A percentile compares a stretch with the other conserved stretches of the same genome.
phyloP scores from a whole-genome alignment of 768 basidiomycete species.

The Russula brevipes region DNA sequence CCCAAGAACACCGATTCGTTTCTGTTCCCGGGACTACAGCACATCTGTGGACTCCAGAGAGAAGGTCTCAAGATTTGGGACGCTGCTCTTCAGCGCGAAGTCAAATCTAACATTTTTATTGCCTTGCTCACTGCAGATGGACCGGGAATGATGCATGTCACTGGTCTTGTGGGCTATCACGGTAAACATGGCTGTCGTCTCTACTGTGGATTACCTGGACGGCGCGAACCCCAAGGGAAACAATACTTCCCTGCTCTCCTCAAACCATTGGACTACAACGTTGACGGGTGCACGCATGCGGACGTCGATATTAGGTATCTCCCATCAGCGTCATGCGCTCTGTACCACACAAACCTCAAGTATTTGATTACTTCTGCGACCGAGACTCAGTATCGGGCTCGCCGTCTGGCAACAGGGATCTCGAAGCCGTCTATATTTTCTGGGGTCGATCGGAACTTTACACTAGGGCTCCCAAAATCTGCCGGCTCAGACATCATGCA shows the following conservation, averaged over 20 bases:
- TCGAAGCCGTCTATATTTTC: no score
- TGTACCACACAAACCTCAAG: no score
- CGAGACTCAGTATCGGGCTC: no score
- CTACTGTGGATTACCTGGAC: conserved; percentile 8
- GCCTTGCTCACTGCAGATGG: conserved; percentile 19
- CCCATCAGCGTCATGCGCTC: no score
- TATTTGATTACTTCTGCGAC: no score
- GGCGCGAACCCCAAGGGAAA: not conserved
- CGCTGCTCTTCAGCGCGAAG: not conserved
- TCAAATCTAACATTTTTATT: conserved; percentile 9
- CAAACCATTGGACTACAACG: not conserved
- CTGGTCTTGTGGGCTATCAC: no score
- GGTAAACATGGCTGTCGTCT: conserved; percentile 34
- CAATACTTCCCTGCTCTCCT: not conserved
- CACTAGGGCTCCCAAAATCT: no score
- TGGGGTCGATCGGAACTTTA: no score
- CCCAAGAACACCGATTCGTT: no score
- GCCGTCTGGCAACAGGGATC: no score
- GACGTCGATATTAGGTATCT: not conserved
- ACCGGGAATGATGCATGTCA: no score
- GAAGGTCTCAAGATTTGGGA: conserved; percentile 30
- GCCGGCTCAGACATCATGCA: no score
- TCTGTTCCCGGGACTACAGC: conserved; percentile 33
- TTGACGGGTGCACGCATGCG: not conserved
- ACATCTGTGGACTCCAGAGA: conserved; percentile 31